Evolutionary conservation across 2,329 filamentous ascomycete genomes (phyloP).

Genomic region (Ophiostoma sp.): DNA sequence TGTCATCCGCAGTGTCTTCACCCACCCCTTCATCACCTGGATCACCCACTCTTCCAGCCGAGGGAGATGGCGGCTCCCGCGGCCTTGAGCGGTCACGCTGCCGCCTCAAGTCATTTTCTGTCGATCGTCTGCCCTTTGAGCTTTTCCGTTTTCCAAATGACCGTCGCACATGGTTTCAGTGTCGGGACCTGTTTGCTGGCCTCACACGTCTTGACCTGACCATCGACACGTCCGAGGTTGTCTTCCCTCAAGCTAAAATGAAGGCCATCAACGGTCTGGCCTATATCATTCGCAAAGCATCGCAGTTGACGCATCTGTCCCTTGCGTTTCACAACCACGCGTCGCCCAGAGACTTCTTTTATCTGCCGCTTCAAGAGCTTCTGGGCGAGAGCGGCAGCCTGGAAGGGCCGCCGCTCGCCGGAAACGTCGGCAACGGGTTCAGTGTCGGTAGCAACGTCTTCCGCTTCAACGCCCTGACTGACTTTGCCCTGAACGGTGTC

Average conservation of each 20-base stretch:
- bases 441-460: slow-evolving; percentile 30
- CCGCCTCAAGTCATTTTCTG: slow-evolving; percentile 35
- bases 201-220: slow-evolving; percentile 39
- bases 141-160: slow-evolving; percentile 37
- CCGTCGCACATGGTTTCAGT: slow-evolving; percentile 40
- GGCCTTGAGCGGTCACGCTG: not conserved
- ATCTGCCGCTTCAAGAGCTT: slow-evolving; percentile 38
- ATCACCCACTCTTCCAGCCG: not conserved
- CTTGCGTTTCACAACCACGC: slow-evolving; percentile 32
- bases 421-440: not conserved
- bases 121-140: slow-evolving; percentile 43
- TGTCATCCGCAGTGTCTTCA: slow-evolving; percentile 18
- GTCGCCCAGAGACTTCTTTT: slow-evolving; percentile 35
- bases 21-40: slow-evolving; percentile 17
- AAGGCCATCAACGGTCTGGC: slow-evolving; percentile 42
- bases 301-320: slow-evolving; percentile 36
- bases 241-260: slow-evolving; percentile 36
- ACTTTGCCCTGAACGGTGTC: slow-evolving; percentile 41
- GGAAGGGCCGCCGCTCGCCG: slow-evolving; percentile 14
- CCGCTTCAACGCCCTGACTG: slow-evolving; percentile 36
- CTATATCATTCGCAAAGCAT: slow-evolving; percentile 38
- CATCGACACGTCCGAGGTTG: slow-evolving; percentile 37
- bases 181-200: slow-evolving; percentile 37
- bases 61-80: not conserved
- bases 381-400: slow-evolving; percentile 20